Evolutionary conservation across 148 eudicot species (phyloP), one percentile per base, ranked within the genome.

Genomic region (Rhododendron henanense): DNA sequence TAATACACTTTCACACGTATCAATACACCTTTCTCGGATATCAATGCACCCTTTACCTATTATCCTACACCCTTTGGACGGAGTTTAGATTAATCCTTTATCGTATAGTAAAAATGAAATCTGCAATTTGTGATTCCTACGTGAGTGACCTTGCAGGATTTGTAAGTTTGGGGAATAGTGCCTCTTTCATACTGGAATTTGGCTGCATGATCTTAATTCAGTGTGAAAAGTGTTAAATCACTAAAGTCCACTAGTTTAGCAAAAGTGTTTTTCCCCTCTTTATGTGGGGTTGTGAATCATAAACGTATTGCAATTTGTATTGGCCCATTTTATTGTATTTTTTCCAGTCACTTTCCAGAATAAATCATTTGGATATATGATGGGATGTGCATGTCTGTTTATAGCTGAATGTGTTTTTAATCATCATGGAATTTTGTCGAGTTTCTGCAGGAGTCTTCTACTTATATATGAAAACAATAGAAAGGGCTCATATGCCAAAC

Each of bases 401-500:
- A 25, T 10, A 84, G 25, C 14, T 53, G 41, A 79, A 25, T 59
- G 48, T 13, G n/a, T 45, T 16, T 59, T 18, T 37, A 9, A 50
- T 10, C 3, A 51, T 48, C 39, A 10, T 33, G 41, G 53, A 55
- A 8, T 78, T 55, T 41, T 10, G 78, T 75, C 13, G 18, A 53
- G 85, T 85, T 61, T 89, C 21, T 88, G 89, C 91, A 97, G 99
- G 99, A 77, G 94, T 97, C 67, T 93, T 97, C 79, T 95, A 94
- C 88, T 90, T 97, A 84, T 97, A 95, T 86, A 95, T 95, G 98
- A 97, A 97, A 83, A 97, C 98, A 19, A 95, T 95, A 81, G 99
- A 97, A 87, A 94, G 99, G 90, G 95, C 99, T 88, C 99, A 95
- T 83, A 95, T 97, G 95, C 99, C 99, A 61, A 94, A 95, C 88